Base-by-base conservation (phyloP, 139 green algal species). In the Eudorina sp. region DNA sequence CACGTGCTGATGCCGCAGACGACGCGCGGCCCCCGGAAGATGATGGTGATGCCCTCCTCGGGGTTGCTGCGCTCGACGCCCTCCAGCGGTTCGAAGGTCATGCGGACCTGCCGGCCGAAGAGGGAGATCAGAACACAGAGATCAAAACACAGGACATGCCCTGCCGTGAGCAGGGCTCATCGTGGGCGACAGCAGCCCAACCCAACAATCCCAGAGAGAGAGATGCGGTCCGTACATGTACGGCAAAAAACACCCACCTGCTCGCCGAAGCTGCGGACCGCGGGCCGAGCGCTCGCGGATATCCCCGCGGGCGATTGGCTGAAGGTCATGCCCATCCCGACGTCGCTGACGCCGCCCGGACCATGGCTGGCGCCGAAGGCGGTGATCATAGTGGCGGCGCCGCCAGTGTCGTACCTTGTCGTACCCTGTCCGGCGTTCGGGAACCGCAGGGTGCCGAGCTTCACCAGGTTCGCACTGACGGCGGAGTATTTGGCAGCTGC, bases 1-100 rank as follows among this genome's bases (percentile, higher is more conserved):
- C 80, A 86, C 60, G 80, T 86, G 60, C 60, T 77, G 41, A 86
- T 76, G 29, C 80, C 80, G 62, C 80, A 86, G 41, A 86, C 80
- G 41, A 86, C 62, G 11, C 60, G 80, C 11, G 80, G 80, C 16
- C 80, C 80, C 0, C 80, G 43, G 80, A 86, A 86, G 58, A 86
- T 86, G 80, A 86, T 11, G 4, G 60, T 77, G 19, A 75, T 11
- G 7, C 60, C 80, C 16, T 62, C 31, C 43, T 77, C 80, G 45
- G 18, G 14, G 9, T n/a, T 11, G 31, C 23, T 43, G 21, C 21
- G 21, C 40, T 75, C 41, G 8, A 53, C n/a, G 38, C 29, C 29
- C 18, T 62, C 43, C 40, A 77, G 8, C 19, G 60, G 1, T 31
- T 86, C 60, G 43, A 86, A 86, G 29, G 80, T 86, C 80, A 86